phyloP scores from a whole-genome alignment of 805 yeast genomes.

The Scheffersomyces coipomensis region DNA sequence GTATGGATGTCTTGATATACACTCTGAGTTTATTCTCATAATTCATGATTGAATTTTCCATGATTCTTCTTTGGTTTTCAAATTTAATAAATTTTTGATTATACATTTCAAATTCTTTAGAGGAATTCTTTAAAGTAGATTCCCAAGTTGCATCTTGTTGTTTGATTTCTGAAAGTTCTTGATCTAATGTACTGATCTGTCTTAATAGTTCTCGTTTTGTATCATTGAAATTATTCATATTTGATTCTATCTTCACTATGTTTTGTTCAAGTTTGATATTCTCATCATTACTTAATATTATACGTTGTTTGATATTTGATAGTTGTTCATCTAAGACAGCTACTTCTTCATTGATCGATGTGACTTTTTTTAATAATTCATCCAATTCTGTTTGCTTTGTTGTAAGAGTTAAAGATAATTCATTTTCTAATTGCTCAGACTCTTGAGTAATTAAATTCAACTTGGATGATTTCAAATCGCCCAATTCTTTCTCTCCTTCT shows the following conservation, averaged over 20 bases:
- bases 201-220: conserved; percentile 15
- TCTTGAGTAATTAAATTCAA: conserved; percentile 14
- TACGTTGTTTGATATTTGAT: conserved; percentile 2
- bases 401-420: conserved; percentile 24
- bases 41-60: conserved; percentile 50
- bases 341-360: conserved; percentile 7
- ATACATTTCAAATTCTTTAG: conserved; percentile 16
- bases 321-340: conserved; percentile 4
- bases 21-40: conserved; percentile 25
- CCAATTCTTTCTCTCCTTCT: conserved; percentile 8
- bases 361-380: conserved; percentile 5
- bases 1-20: conserved; percentile 10
- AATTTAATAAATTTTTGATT: conserved; percentile 30
- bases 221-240: conserved; percentile 15
- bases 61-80: conserved; percentile 34
- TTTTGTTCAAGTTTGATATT: conserved; percentile 4
- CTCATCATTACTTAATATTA: conserved; percentile 4
- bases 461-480: conserved; percentile 13
- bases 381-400: conserved; percentile 19
- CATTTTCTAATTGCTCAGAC: conserved; percentile 23
- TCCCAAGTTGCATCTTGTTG: conserved; percentile 17
- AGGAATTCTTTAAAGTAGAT: conserved; percentile 14
- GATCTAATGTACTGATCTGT: conserved; percentile 17
- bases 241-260: conserved; percentile 12
- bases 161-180: conserved; percentile 14